Evolutionary conservation across 2,329 filamentous ascomycete genomes (phyloP).

Genomic region (Didymella keratinophila): DNA sequence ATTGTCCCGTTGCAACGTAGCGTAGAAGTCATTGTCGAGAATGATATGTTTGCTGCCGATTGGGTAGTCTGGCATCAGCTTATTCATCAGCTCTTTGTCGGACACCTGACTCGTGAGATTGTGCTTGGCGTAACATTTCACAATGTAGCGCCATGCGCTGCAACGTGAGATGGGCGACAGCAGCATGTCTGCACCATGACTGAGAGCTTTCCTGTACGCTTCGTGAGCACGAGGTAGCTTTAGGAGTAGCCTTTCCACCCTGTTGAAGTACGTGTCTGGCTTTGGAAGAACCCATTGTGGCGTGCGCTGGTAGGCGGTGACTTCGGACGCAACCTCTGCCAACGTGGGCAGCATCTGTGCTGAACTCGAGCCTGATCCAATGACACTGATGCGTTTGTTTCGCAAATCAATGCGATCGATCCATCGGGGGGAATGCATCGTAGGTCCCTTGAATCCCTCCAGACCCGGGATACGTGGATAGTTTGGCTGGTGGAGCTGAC

Average conservation of each 20-base stretch:
- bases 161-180: neutral
- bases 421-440: neutral
- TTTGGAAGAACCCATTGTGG: slow-evolving; percentile 6
- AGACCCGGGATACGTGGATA: neutral
- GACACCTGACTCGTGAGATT: neutral
- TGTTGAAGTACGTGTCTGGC: neutral
- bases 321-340: neutral
- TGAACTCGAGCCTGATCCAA: slow-evolving; percentile 1
- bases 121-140: slow-evolving; percentile 1
- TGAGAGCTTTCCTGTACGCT: neutral
- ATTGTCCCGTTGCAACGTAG: neutral
- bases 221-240: neutral
- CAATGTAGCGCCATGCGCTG: neutral
- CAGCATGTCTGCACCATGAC: slow-evolving; percentile 1
- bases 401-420: neutral
- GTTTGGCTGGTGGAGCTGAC: slow-evolving; percentile 1
- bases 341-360: slow-evolving; percentile 3
- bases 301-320: slow-evolving; percentile 1
- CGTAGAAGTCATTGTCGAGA: neutral
- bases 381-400: slow-evolving; percentile 1
- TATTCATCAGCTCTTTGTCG: neutral
- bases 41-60: neutral
- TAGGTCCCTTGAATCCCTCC: neutral
- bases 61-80: neutral
- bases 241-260: neutral